Conservation (phyloP, 495 filamentous ascomycete genomes). For the Cercophora sp. region DNA sequence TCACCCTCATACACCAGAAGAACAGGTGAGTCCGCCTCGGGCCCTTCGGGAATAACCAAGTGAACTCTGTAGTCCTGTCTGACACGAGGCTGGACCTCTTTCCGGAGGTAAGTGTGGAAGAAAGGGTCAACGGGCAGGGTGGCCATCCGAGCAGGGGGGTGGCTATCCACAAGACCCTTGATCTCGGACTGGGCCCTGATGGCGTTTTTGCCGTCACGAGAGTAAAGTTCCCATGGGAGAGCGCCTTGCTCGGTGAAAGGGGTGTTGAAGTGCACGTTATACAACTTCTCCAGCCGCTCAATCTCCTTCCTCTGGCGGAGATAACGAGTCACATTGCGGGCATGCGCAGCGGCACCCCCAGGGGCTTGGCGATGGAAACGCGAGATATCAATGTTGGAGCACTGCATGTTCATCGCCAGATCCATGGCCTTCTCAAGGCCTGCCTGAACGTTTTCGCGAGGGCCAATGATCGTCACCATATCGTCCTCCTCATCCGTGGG, state of each 20-base stretch:
- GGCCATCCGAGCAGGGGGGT: slow-evolving; percentile 71
- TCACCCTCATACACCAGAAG: slow-evolving; percentile 82
- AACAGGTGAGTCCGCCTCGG: slow-evolving; percentile 57
- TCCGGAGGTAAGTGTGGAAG: slow-evolving; percentile 73
- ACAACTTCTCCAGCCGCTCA: slow-evolving; percentile 68
- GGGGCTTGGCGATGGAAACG: slow-evolving; percentile 71
- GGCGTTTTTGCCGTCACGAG: slow-evolving; percentile 75
- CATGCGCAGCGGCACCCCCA: slow-evolving; percentile 67
- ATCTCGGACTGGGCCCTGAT: slow-evolving; percentile 79
- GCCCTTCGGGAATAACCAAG: slow-evolving; percentile 65
- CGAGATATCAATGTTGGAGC: slow-evolving; percentile 71
- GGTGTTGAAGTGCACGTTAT: slow-evolving; percentile 77
- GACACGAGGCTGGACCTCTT: slow-evolving; percentile 57
- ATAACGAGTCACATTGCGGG: slow-evolving; percentile 79
- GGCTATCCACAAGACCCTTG: slow-evolving; percentile 69
- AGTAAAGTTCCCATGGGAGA: slow-evolving; percentile 80
- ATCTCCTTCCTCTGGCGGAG: slow-evolving; percentile 72
- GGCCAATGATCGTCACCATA: slow-evolving; percentile 78
- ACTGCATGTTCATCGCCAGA: slow-evolving; percentile 76
- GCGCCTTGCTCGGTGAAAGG: slow-evolving; percentile 58
- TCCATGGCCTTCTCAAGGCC: slow-evolving; percentile 78
- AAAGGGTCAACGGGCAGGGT: slow-evolving; percentile 76
- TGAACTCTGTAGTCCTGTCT: slow-evolving; percentile 74
- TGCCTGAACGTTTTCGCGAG: slow-evolving; percentile 61
- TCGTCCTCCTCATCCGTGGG: slow-evolving; percentile 73